phyloP scores from a whole-genome alignment of 2,329 filamentous ascomycete species.

The Fusarium protoensiforme region DNA sequence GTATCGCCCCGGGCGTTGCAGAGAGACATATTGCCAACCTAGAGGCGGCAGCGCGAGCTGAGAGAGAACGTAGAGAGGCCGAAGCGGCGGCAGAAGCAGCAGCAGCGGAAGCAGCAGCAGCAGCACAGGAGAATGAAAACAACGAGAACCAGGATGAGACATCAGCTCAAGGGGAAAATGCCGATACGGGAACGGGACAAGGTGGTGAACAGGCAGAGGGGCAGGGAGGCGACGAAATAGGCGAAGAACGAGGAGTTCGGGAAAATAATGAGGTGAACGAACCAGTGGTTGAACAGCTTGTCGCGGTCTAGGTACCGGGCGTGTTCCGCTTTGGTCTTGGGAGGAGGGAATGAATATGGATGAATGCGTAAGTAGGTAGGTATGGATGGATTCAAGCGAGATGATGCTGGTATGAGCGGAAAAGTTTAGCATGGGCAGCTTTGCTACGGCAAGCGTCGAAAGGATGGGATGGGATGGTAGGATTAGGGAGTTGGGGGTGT shows the following conservation, averaged over 20 bases:
- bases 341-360: conserved; percentile 9
- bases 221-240: conserved; percentile 22
- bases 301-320: conserved; percentile 28
- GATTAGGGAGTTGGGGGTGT: conserved; percentile 38
- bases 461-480: conserved; percentile 7
- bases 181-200: conserved; percentile 9
- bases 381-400: conserved; percentile 24
- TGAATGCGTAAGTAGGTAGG: background rate
- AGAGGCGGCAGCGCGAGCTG: conserved; percentile 62
- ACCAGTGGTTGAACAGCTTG: conserved; percentile 34
- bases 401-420: conserved; percentile 24
- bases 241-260: conserved; percentile 13
- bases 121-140: conserved; percentile 37
- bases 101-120: conserved; percentile 31
- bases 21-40: conserved; percentile 72
- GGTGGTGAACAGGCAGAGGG: conserved; percentile 22
- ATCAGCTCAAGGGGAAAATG: conserved; percentile 8
- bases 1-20: conserved; percentile 72
- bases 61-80: conserved; percentile 56
- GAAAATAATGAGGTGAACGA: conserved; percentile 24
- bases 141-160: conserved; percentile 22
- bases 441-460: conserved; percentile 24
- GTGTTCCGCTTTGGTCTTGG: background rate
- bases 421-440: conserved; percentile 30
- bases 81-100: conserved; percentile 49